Base-by-base conservation (phyloP, 495 filamentous ascomycete species). In the Xylaria castorea region DNA sequence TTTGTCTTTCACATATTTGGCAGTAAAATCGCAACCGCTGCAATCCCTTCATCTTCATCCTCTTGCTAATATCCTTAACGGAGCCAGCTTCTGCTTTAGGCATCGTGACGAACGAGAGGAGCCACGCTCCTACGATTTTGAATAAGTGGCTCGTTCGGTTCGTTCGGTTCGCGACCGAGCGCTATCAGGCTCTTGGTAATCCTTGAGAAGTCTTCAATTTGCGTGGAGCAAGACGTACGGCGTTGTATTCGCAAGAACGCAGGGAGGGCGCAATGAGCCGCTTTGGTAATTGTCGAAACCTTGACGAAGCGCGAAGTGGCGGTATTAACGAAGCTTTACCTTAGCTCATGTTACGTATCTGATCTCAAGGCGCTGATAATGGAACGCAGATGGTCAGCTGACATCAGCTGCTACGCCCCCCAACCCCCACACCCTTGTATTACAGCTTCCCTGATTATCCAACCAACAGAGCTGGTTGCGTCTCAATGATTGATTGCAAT, bases 1-100 rank as follows among this genome's bases (percentile, higher is more conserved):
- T 82, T 61, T 88, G 85, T 68, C 86, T 85, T 71, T 90, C 84
- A 84, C 90, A 91, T 42, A 88, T 83, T 72, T 94, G 91, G 79
- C 91, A 94, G 81, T 94, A 97, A 91, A 93, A 98, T 64, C 94
- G 87, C 5, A 98, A 85, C 0, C 95, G 87, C 73, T 94, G 93
- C 2, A 97, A 85, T 51, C 95, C 95, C 83, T 94, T 95, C 74
- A 91, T 85, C 80, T 98, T 98, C 81, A 97, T 89, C 80, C 94
- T 92, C 82, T 98, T 98, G 81, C 86, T 88, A 61, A 98, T 87
- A 73, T 93, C 87, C 78, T 98, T 98, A 5, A 90, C 93, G 38
- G 89, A 90, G 32, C 96, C 97, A 27, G 93, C 90, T 85, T 98
- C 96, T 71, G 97, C 97, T 83, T 91, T 91, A 68, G 92, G 92